Base-by-base conservation (phyloP, 805 yeast genomes). In the Candida parachauliodes region DNA sequence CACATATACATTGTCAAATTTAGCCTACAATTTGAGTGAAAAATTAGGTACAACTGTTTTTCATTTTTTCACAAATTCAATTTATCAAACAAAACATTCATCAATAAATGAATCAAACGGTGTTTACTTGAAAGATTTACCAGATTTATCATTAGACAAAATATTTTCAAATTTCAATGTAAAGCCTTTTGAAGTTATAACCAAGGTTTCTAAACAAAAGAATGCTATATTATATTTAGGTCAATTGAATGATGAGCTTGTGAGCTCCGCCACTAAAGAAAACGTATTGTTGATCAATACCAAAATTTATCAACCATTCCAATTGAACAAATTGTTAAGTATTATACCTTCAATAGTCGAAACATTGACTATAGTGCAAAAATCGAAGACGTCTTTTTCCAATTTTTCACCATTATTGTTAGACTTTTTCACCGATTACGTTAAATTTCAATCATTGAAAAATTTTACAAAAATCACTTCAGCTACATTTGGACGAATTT, bases 221-320 rank as follows among this genome's bases (percentile, higher is more conserved):
- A 68, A 74, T 42, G 76, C 81, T 1, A 57, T 83, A 12, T 70
- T 88, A 14, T 68, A 80, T 34, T 68, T 88, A 43, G 93, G 95
- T 37, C 71, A 78, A 36, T 68, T 76, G 30, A 64, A 62, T 16
- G 59, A 63, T 3, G 66, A 65, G 11, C 62, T 81, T 32, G 50
- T 70, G 4, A 45, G 57, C 8, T 67, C 70, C n/a, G 60, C 64
- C 19, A 50, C 57, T 16, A 49, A 59, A 23, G 59, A 65, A 23
- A 54, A 59, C 29, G 65, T 68, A 14, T 74, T 79, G 28, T 54
- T 83, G 22, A 59, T 84, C 31, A 62, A 76, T 7, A 67, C 86
- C 32, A 76, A 82, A 28, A 75, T 76, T 22, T 83, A 83, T 65
- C 76, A 87, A 51, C 95, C 96, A 2, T 84, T 88, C 66, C 62